These are phyloP conservation scores for Dioscorea cayenensis DNA, from an alignment of 116 monocot genomes.

Conservation along the genomic window DNA sequence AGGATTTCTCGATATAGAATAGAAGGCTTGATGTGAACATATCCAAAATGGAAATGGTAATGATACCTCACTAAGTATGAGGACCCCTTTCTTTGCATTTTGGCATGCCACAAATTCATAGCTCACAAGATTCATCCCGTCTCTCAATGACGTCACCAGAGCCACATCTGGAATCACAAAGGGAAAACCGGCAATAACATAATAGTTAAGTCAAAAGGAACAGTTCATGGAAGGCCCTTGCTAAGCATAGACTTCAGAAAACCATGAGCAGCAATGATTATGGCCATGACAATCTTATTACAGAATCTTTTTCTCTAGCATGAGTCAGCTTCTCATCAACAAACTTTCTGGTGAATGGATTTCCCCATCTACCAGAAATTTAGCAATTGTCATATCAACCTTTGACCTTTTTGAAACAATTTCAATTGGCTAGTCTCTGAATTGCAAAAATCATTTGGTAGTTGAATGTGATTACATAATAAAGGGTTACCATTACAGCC, in stretches of 20 bases:
- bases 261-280: background rate
- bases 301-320: too few relatives aligned
- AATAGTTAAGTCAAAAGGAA: background rate
- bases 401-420: too few relatives aligned
- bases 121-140: conserved; percentile 99
- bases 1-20: background rate
- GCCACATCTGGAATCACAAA: conserved; percentile 65
- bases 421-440: too few relatives aligned
- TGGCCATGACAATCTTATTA: background rate
- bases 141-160: conserved; percentile 91
- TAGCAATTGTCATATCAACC: too few relatives aligned
- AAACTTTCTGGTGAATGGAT: too few relatives aligned
- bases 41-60: background rate
- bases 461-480: too few relatives aligned
- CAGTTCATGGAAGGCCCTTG: background rate
- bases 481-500: too few relatives aligned
- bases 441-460: too few relatives aligned
- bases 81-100: conserved; percentile 90
- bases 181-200: background rate
- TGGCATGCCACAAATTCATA: conserved; percentile 99
- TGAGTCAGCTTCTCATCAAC: too few relatives aligned
- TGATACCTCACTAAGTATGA: conserved; percentile 90
- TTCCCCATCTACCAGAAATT: too few relatives aligned
- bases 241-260: conserved; percentile 1
- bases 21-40: background rate